Conservation (phyloP, 257 asterid species). For the Ballota nigra region DNA sequence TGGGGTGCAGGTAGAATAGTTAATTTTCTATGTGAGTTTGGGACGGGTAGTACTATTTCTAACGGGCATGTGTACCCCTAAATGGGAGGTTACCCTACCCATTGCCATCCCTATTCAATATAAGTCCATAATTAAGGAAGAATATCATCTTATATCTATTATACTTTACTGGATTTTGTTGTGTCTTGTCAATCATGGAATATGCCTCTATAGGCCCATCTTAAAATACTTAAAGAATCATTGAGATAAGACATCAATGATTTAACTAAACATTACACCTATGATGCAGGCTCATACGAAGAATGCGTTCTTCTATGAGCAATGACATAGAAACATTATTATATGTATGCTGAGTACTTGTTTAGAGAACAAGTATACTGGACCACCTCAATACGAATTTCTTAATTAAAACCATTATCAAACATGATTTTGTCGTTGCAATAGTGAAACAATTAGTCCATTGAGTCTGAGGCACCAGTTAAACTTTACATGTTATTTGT, state of each 20-base stretch:
- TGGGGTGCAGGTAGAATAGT: too few relatives aligned
- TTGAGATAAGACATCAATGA: background rate
- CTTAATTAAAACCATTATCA: background rate
- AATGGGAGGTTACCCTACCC: background rate
- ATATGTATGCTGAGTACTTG: background rate
- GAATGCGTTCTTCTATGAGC: background rate
- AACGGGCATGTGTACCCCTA: too few relatives aligned
- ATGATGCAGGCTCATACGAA: background rate
- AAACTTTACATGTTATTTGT: background rate
- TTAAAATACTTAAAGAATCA: background rate
- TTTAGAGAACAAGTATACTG: background rate
- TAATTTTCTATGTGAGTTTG: too few relatives aligned
- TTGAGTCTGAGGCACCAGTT: background rate
- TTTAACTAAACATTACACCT: background rate
- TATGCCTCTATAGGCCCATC: background rate
- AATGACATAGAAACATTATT: background rate
- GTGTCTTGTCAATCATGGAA: background rate
- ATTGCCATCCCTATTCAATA: background rate
- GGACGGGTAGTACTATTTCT: background rate
- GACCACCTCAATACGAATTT: background rate
- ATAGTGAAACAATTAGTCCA: background rate
- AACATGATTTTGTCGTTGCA: background rate
- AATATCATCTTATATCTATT: background rate
- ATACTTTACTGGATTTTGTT: background rate
- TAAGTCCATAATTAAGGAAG: background rate